Base-by-base conservation (phyloP, 345 rosid species). In the Triadica sebifera region DNA sequence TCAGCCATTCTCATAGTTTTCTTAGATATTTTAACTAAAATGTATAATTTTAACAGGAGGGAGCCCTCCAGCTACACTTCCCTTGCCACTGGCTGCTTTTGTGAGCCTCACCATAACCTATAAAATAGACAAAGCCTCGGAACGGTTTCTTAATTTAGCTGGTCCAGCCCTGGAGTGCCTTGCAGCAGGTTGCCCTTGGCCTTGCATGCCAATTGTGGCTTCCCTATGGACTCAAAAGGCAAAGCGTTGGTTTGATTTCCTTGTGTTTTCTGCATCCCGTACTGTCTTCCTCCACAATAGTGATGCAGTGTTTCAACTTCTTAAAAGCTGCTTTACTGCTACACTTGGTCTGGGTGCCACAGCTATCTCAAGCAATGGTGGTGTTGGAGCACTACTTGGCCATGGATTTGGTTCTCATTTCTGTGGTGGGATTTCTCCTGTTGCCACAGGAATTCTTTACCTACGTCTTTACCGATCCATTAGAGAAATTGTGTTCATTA, bases 221-320 rank as follows among this genome's bases (percentile, higher is more conserved):
- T 88, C 99, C 8, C 73, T 95, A 62, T 95, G 99, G 99, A 88
- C 90, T 65, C 99, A 95, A 84, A 95, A 93, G 85, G 98, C 88
- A 61, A 95, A 87, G 81, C 93, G 97, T 20, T 95, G 99, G 99
- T 89, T 82, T 71, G 99, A 95, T 81, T 93, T 86, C 85, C 91
- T 95, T 52, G 84, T 93, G 73, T 93, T 91, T 77, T 88, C 91
- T 78, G 96, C 98, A 74, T 91, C 99, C 73, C 86, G 88, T 13
- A 91, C 99, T 4, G 92, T 95, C 76, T 95, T 95, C 88, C 89
- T 91, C 85, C 91, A 93, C 83, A 87, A 83, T 75, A 86, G 87
- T 19, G 96, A 95, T 74, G 96, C 98, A 25, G 97, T 90, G 46
- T 91, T 90, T 76, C 98, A 93, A 81, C 97, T 93, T 74, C 90